phyloP scores from a whole-genome alignment of 2,329 filamentous ascomycete species.

The Daldinia sp. region DNA sequence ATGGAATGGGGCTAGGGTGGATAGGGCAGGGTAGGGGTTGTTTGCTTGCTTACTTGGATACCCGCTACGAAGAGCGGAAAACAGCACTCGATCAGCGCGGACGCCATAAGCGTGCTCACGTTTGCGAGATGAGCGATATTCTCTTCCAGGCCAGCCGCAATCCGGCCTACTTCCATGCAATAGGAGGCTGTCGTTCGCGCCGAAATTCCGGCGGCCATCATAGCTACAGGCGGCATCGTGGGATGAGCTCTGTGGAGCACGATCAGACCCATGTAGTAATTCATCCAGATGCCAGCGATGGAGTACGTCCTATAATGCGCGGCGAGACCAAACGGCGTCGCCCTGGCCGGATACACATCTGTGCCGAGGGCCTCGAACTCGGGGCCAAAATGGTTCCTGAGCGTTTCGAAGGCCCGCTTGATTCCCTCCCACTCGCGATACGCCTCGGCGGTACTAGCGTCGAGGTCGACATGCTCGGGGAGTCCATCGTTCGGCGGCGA shows the following conservation, averaged over 20 bases:
- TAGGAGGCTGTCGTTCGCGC: conserved; percentile 74
- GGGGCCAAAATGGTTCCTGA: conserved; percentile 72
- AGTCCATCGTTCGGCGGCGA: conserved; percentile 53
- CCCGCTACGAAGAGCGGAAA: conserved; percentile 88
- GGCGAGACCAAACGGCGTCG: conserved; percentile 83
- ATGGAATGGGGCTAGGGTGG: not conserved
- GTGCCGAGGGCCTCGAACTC: conserved; percentile 79
- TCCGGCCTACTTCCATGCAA: conserved; percentile 80
- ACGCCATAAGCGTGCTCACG: conserved; percentile 80
- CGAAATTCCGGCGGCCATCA: conserved; percentile 83
- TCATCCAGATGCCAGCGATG: conserved; percentile 88
- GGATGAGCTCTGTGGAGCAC: conserved; percentile 85
- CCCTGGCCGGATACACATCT: conserved; percentile 68
- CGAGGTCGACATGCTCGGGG: conserved; percentile 65
- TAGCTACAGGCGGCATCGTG: conserved; percentile 87
- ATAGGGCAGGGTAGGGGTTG: not conserved
- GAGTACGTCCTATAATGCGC: conserved; percentile 85
- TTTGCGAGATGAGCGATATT: conserved; percentile 60
- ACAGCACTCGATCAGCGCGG: conserved; percentile 81
- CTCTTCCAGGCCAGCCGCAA: conserved; percentile 75
- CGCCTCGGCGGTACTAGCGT: conserved; percentile 72
- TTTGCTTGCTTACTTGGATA: conserved; percentile 65
- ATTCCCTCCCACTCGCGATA: conserved; percentile 82
- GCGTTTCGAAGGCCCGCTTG: conserved; percentile 71
- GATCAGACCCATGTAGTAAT: conserved; percentile 86